A percentile compares a stretch with the other conserved stretches of the same genome.
Evolutionary conservation across 2,329 filamentous ascomycete species (phyloP).

Genomic region (Botrytis pseudocinerea): DNA sequence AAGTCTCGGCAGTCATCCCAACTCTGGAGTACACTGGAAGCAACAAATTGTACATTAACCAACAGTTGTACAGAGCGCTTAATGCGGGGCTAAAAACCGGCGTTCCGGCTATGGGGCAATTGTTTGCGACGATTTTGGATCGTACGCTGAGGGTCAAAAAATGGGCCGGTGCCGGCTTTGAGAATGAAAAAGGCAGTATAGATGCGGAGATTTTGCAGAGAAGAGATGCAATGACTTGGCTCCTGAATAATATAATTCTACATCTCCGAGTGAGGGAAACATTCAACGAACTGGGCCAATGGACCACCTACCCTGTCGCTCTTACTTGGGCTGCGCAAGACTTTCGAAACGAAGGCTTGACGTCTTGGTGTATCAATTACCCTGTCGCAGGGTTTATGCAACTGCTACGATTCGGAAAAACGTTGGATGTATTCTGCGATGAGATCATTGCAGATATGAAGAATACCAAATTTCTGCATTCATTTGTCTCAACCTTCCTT

Average conservation of each 20-base stretch:
- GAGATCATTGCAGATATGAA: neutral
- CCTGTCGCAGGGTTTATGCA: neutral
- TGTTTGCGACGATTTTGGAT: neutral
- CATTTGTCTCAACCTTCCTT: neutral
- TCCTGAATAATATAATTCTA: neutral
- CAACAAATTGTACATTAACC: neutral
- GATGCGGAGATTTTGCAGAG: neutral
- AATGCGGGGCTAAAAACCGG: neutral
- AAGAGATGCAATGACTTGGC: neutral
- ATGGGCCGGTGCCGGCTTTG: neutral
- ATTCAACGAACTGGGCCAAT: neutral
- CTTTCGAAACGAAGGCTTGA: neutral
- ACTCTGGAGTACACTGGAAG: neutral
- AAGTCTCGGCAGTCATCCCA: neutral
- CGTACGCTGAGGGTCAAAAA: neutral
- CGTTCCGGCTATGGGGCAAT: conserved; percentile 1
- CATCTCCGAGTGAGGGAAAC: neutral
- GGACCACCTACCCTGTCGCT: neutral
- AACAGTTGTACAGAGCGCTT: neutral
- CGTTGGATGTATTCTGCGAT: neutral
- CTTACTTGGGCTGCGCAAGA: neutral
- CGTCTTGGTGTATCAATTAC: conserved; percentile 10
- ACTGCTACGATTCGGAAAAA: neutral
- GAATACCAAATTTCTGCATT: neutral
- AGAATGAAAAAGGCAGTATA: neutral